These are phyloP conservation scores for Saprolegnia parasitica DNA, from an alignment of 352 stramenopile species.

Conservation along the genomic window DNA sequence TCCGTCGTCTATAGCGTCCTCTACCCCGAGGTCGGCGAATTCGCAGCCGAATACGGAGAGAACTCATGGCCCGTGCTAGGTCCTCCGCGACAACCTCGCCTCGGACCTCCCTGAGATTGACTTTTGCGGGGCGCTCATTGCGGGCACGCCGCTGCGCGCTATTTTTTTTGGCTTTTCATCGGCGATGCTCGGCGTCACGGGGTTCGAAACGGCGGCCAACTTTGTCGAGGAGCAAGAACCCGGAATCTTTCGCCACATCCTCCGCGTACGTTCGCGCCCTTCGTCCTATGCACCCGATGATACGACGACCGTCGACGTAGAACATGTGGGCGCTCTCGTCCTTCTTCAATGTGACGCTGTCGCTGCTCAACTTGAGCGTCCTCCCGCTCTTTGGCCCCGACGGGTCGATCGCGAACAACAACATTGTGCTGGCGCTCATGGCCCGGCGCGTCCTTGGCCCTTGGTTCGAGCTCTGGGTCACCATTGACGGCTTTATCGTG, in stretches of 20 bases:
- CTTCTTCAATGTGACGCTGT: constrained; percentile 75
- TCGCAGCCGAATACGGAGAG: no score
- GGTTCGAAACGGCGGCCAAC: constrained; percentile 88
- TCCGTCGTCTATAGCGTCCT: constrained; percentile 55
- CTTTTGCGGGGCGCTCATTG: constrained; percentile 37
- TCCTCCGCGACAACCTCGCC: constrained; percentile 61
- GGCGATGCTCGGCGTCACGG: constrained; percentile 87
- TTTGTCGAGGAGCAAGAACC: constrained; percentile 88
- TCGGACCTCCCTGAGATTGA: constrained; percentile 58
- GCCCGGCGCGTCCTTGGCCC: constrained; percentile 35
- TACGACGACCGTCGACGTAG: not conserved
- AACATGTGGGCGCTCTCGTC: constrained; percentile 76
- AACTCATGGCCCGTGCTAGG: no score
- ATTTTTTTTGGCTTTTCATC: constrained; percentile 77
- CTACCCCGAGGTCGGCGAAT: constrained; percentile 37
- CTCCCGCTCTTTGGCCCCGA: constrained; percentile 46
- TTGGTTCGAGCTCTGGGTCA: constrained; percentile 40
- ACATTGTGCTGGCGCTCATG: constrained; percentile 61
- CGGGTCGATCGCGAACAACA: constrained; percentile 53
- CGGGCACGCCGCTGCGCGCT: constrained; percentile 48
- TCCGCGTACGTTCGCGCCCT: constrained; percentile 31
- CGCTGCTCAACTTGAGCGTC: constrained; percentile 57
- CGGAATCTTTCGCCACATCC: constrained; percentile 74
- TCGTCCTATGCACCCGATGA: no score
- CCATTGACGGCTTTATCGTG: constrained; percentile 71